A percentile compares a stretch with the other conserved stretches of the same genome.
These are phyloP conservation scores for Penicillium arizonense DNA, from an alignment of 495 filamentous ascomycete species.

Conservation along the genomic window DNA sequence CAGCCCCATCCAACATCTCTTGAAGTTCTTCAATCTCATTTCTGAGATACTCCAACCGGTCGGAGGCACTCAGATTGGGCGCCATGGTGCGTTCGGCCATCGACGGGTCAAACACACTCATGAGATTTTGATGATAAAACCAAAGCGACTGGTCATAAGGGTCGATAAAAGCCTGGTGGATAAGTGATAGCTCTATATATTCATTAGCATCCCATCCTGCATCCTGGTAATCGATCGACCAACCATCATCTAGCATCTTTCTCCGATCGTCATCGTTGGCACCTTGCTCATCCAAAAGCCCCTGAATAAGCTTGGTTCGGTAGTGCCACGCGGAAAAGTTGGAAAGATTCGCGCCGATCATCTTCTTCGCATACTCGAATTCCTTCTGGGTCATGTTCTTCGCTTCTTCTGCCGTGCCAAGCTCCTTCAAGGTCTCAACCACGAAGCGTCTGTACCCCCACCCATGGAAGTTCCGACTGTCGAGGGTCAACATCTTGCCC, in stretches of 20 bases:
- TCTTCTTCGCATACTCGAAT: slow-evolving; percentile 84
- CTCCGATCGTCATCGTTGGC: slow-evolving; percentile 61
- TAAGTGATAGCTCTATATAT: slow-evolving; percentile 63
- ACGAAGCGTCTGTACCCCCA: slow-evolving; percentile 89
- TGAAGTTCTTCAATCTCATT: slow-evolving; percentile 66
- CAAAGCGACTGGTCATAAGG: slow-evolving; percentile 91
- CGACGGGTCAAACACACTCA: slow-evolving; percentile 59
- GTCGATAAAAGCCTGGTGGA: slow-evolving; percentile 78
- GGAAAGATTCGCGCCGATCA: slow-evolving; percentile 77
- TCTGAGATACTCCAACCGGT: slow-evolving; percentile 64
- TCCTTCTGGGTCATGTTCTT: slow-evolving; percentile 70
- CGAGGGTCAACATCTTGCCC: slow-evolving; percentile 79
- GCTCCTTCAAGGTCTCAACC: slow-evolving; percentile 64
- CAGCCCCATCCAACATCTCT: slow-evolving; percentile 73
- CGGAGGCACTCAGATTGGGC: slow-evolving; percentile 56
- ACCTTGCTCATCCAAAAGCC: slow-evolving; percentile 64
- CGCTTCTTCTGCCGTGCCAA: slow-evolving; percentile 39
- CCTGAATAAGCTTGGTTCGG: slow-evolving; percentile 76
- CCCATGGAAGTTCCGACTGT: slow-evolving; percentile 93
- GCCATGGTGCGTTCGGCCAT: slow-evolving; percentile 53
- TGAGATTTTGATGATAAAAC: slow-evolving; percentile 90
- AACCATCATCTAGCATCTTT: slow-evolving; percentile 72
- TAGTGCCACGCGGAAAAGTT: slow-evolving; percentile 99
- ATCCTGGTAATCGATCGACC: slow-evolving; percentile 12
- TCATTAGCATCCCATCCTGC: slow-evolving; percentile 1